phyloP scores from a whole-genome alignment of 768 basidiomycete species.

The Clitopilus passeckerianus region DNA sequence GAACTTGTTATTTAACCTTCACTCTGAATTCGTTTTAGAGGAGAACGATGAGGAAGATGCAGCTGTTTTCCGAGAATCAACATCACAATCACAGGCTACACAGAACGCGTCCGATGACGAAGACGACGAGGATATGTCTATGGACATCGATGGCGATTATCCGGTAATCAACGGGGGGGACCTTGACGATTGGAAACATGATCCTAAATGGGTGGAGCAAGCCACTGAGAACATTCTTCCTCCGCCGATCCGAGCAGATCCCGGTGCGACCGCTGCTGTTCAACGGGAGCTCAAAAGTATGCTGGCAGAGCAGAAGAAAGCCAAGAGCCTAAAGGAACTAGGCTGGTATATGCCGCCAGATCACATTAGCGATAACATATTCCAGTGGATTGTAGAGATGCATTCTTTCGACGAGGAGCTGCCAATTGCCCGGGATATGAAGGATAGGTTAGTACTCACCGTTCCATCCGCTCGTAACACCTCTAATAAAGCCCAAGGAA shows the following conservation, averaged over 20 bases:
- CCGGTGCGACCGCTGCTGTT: conserved; percentile 51
- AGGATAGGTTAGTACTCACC: conserved; percentile 29
- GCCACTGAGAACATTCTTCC: conserved; percentile 47
- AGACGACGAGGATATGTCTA: conserved; percentile 38
- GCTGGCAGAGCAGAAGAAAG: conserved; percentile 52
- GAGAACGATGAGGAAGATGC: conserved; percentile 47
- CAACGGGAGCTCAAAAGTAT: conserved; percentile 58
- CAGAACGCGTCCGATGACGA: conserved; percentile 11
- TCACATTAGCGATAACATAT: conserved; percentile 61
- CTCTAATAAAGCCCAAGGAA: conserved; percentile 26
- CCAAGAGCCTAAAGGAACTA: conserved; percentile 41
- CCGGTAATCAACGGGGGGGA: not conserved
- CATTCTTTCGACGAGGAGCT: conserved; percentile 61
- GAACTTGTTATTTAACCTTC: conserved; percentile 35
- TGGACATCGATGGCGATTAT: conserved; percentile 20
- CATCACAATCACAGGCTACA: conserved; percentile 8
- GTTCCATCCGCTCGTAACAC: not conserved
- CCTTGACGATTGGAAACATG: conserved; percentile 50
- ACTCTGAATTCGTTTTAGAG: conserved; percentile 34
- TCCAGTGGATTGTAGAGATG: conserved; percentile 72
- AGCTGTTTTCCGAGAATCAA: conserved; percentile 1
- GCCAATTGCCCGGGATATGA: conserved; percentile 60
- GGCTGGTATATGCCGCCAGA: conserved; percentile 73
- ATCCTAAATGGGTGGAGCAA: conserved; percentile 40
- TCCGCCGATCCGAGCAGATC: conserved; percentile 53